Conservation (phyloP, 495 filamentous ascomycete species). For the Penicillium psychrofluorescens region DNA sequence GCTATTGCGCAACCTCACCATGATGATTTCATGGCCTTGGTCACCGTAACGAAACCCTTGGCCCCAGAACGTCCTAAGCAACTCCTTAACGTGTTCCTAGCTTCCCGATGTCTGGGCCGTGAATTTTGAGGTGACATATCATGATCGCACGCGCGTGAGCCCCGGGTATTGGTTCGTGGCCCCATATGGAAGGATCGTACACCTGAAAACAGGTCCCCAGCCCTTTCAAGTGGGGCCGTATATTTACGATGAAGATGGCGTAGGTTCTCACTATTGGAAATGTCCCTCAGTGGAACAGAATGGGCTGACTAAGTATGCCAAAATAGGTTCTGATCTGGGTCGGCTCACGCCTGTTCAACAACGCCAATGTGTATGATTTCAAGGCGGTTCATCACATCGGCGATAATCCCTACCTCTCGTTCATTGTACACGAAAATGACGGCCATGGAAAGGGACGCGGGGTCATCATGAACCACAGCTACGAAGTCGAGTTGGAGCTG, state of each 20-base stretch:
- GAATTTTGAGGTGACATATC: conserved; percentile 22
- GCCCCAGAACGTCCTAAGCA: background rate
- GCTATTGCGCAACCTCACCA: too few relatives aligned
- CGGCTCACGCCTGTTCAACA: conserved; percentile 22
- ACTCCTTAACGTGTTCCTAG: conserved; percentile 4
- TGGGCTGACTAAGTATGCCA: conserved; percentile 3
- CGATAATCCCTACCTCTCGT: conserved; percentile 30
- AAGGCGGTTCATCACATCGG: conserved; percentile 22
- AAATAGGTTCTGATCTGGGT: conserved; percentile 28
- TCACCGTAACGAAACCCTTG: conserved; percentile 4
- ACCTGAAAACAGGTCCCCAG: conserved; percentile 15
- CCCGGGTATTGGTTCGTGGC: conserved; percentile 33
- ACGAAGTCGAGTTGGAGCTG: conserved; percentile 25
- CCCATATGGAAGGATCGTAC: conserved; percentile 20
- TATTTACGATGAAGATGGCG: conserved; percentile 31
- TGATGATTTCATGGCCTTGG: conserved; percentile 17
- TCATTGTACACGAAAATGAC: conserved; percentile 26
- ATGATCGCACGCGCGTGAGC: conserved; percentile 17
- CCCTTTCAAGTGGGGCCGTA: conserved; percentile 30
- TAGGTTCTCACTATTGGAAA: conserved; percentile 10
- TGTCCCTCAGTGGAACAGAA: background rate
- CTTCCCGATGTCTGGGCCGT: conserved; percentile 21
- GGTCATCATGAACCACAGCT: conserved; percentile 22
- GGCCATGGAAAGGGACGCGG: conserved; percentile 22
- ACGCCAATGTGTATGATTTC: conserved; percentile 31